These are phyloP conservation scores for Hypomontagnella monticulosa DNA, from an alignment of 495 filamentous ascomycete species.

Conservation along the genomic window DNA sequence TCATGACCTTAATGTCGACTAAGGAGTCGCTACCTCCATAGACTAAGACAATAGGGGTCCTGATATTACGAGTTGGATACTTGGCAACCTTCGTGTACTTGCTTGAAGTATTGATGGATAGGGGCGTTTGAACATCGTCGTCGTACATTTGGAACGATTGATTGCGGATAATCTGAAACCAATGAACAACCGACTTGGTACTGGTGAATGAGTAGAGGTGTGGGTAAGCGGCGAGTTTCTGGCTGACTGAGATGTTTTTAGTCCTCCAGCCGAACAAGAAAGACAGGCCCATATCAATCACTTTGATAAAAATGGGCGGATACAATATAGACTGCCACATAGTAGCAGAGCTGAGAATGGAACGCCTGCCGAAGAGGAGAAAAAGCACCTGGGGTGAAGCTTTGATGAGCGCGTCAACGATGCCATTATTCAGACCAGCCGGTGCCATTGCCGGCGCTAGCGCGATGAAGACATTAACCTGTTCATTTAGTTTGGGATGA, in stretches of 20 bases:
- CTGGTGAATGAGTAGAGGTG: slow-evolving; percentile 96
- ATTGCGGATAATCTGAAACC: slow-evolving; percentile 99
- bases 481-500: slow-evolving; percentile 89
- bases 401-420: slow-evolving; percentile 93
- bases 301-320: slow-evolving; percentile 88
- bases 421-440: slow-evolving; percentile 83
- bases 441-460: slow-evolving; percentile 97
- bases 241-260: slow-evolving; percentile 83
- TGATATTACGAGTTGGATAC: slow-evolving; percentile 96
- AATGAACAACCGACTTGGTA: slow-evolving; percentile 95
- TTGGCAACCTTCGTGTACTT: slow-evolving; percentile 85
- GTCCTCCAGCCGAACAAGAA: slow-evolving; percentile 92
- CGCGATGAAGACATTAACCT: slow-evolving; percentile 97
- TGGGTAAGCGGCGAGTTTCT: slow-evolving; percentile 96
- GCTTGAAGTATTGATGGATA: slow-evolving; percentile 54
- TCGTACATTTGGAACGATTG: slow-evolving; percentile 98
- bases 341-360: slow-evolving; percentile 89
- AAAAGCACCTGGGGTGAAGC: slow-evolving; percentile 92
- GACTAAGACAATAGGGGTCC: slow-evolving; percentile 90
- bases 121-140: slow-evolving; percentile 77
- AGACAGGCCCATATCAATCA: slow-evolving; percentile 82
- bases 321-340: slow-evolving; percentile 98
- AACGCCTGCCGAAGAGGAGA: slow-evolving; percentile 92
- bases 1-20: slow-evolving; percentile 94
- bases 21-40: slow-evolving; percentile 94